phyloP scores from a whole-genome alignment of 345 rosid genomes.

The Laguncularia racemosa region DNA sequence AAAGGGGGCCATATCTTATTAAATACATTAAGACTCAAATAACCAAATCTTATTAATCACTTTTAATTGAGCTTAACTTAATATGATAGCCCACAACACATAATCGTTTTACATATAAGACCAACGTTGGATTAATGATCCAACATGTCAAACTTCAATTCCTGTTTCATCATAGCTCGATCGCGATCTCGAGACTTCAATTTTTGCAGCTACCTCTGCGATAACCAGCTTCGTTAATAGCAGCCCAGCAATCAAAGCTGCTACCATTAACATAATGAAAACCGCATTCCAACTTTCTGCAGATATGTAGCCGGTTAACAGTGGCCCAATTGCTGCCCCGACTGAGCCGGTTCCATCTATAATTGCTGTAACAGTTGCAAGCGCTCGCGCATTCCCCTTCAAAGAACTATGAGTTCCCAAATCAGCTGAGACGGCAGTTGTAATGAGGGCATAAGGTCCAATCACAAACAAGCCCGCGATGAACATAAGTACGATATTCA shows the following conservation, averaged over 20 bases:
- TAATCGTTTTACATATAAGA: no score
- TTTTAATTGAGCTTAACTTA: no score
- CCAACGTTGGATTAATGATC: no score
- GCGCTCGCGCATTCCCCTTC: conserved; percentile 75
- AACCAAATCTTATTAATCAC: no score
- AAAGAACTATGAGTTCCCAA: conserved; percentile 82
- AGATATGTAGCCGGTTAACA: conserved; percentile 81
- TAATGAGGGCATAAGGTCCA: conserved; percentile 83
- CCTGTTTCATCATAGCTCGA: conserved; percentile 3
- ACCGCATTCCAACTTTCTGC: conserved; percentile 77
- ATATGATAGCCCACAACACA: no score
- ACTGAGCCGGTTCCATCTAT: conserved; percentile 97
- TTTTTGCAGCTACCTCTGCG: conserved; percentile 71
- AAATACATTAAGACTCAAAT: no score
- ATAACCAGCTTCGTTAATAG: conserved; percentile 68
- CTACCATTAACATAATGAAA: conserved; percentile 85
- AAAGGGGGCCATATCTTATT: no score
- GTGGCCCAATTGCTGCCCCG: conserved; percentile 92
- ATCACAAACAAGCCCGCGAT: conserved; percentile 79
- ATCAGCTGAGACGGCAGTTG: conserved; percentile 93
- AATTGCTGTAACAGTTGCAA: conserved; percentile 91
- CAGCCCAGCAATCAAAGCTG: conserved; percentile 79
- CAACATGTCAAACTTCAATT: no score
- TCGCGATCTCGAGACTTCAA: conserved; percentile 38
- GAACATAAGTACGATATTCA: conserved; percentile 68